phyloP scores from a whole-genome alignment of 2,329 filamentous ascomycete species.

The Rosellinia necatrix region DNA sequence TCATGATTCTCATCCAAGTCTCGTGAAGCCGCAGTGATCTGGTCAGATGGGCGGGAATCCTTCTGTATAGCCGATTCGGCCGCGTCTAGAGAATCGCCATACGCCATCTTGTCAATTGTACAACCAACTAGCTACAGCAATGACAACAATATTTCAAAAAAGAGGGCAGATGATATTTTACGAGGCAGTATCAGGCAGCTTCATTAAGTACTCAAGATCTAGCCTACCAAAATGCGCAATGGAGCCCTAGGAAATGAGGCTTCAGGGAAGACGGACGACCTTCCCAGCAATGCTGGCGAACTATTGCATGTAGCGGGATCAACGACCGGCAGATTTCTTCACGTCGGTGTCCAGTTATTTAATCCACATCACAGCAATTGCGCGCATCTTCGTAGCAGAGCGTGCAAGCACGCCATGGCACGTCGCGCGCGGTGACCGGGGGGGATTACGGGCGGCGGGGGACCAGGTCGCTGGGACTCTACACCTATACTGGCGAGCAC shows the following conservation, averaged over 20 bases:
- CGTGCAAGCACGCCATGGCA: constrained; percentile 16
- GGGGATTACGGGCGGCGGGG: neutral
- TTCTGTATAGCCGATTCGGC: constrained; percentile 13
- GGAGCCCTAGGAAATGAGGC: constrained; percentile 3
- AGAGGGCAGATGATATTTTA: too few species aligned
- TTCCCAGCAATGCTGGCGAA: neutral
- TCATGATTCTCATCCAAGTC: constrained; percentile 42
- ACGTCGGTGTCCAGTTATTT: constrained; percentile 5
- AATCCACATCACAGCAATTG: neutral
- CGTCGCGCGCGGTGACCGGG: neutral
- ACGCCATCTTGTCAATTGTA: constrained; percentile 20
- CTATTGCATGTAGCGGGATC: neutral
- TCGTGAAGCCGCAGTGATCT: constrained; percentile 24
- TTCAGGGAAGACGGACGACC: constrained; percentile 3
- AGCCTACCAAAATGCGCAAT: too few species aligned
- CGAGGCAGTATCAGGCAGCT: too few species aligned
- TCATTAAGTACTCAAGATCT: too few species aligned
- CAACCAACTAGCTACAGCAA: neutral
- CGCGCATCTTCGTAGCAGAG: neutral
- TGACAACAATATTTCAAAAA: neutral
- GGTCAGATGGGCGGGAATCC: constrained; percentile 16
- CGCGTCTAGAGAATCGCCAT: constrained; percentile 12
- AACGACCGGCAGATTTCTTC: constrained; percentile 4
- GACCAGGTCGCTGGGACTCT: constrained; percentile 14
- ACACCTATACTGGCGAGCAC: neutral